Evolutionary conservation across 73 alveolate genomes (phyloP), one percentile per base, ranked within the genome.

Genomic region (Paramecium octaurelia): DNA sequence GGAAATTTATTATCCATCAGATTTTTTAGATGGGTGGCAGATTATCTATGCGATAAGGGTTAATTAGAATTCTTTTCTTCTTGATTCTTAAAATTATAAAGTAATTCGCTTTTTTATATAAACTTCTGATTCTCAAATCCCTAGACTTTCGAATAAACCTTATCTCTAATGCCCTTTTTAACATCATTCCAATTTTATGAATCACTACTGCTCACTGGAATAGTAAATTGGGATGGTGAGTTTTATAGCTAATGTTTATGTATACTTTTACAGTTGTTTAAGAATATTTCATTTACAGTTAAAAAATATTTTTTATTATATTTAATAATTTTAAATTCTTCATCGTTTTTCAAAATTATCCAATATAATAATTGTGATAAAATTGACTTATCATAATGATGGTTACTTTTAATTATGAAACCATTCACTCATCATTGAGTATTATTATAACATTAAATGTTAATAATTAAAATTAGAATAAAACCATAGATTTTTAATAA

Each of bases 121-220:
- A 80, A 44, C 27, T 80, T 44, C 8, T 80, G 20, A 80, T 80
- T 80, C 24, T 80, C 91, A 9, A 80, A 80, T 80, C 91, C 91
- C 31, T 80, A 46, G 7, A 80, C 91, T 46, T 80, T 80, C 14
- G 75, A 80, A 24, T 42, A 24, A 29, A 80, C 91, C 29, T 80
- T 80, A 18, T 80, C 91, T 80, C 91, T 80, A 16, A 80, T 80
- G 21, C 91, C 91, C 54, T 80, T 80, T 27, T 40, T 80, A 7
- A 80, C 50, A 80, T 80, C 91, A 46, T 35, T 80, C 91, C 91
- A 80, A 20, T 59, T 31, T 44, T 42, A 54, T 3, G 34, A 54
- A 54, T 54, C 69, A 4, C 35, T 54, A n/a, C 24, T 48, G 24
- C 24, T 48, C 3, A 54, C 8, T n/a, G 69, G 69, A 54, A n/a